Conservation (phyloP, 1,284 basidiomycete species). For the Rhizoctonia solani region DNA sequence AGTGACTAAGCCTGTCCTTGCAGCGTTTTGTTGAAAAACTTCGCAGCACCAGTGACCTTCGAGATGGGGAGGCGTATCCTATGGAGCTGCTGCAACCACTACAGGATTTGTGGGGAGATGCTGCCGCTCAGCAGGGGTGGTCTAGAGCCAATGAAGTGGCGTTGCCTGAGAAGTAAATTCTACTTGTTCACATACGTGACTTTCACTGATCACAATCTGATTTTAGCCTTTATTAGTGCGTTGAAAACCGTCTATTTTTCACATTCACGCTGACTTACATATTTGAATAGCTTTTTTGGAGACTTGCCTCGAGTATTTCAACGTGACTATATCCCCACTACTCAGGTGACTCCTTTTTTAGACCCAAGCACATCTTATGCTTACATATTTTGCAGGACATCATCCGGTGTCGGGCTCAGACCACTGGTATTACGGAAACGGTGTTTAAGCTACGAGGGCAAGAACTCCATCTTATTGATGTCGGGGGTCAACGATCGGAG, state of each 20-base stretch:
- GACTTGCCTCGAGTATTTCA: slow-evolving; percentile 81
- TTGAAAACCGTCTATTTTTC: not conserved
- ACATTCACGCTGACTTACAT: not conserved
- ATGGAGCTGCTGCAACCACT: slow-evolving; percentile 65
- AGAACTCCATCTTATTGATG: slow-evolving; percentile 86
- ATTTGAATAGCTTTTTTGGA: slow-evolving; percentile 62
- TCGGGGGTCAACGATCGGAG: slow-evolving; percentile 89
- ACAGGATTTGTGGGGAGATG: slow-evolving; percentile 76
- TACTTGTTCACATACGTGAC: slow-evolving; percentile 2
- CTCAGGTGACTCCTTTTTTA: slow-evolving; percentile 52
- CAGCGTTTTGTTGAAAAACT: slow-evolving; percentile 57
- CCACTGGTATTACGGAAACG: slow-evolving; percentile 94
- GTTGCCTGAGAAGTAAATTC: slow-evolving; percentile 81
- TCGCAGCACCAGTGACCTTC: slow-evolving; percentile 69
- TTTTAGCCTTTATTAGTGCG: slow-evolving; percentile 35
- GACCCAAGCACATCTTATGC: not conserved
- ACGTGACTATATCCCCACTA: slow-evolving; percentile 68
- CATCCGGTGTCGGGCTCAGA: slow-evolving; percentile 81
- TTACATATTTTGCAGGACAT: slow-evolving; percentile 58
- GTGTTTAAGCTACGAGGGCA: slow-evolving; percentile 75
- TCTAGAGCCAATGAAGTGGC: slow-evolving; percentile 82
- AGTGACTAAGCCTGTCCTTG: not conserved
- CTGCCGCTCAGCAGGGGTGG: slow-evolving; percentile 73
- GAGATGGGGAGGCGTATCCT: slow-evolving; percentile 82
- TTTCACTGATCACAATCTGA: slow-evolving; percentile 18